A percentile compares a stretch with the other conserved stretches of the same genome.
phyloP scores from a whole-genome alignment of 345 rosid species.

The Lepidium didymum region DNA sequence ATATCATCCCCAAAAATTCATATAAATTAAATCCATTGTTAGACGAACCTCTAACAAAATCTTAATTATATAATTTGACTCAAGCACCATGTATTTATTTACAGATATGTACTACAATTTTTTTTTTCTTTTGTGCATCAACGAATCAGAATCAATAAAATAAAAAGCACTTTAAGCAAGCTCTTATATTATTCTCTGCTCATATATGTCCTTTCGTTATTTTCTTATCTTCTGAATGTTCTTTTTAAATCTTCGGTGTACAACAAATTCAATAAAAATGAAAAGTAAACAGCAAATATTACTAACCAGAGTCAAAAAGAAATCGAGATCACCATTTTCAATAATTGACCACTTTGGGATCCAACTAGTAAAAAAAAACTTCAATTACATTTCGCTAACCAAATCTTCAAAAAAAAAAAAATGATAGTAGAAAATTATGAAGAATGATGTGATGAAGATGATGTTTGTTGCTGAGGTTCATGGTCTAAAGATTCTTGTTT shows the following conservation, averaged over 20 bases:
- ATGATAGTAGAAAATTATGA: background rate
- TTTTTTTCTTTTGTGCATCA: too few relatives aligned
- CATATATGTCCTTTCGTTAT: background rate
- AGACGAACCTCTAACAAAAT: too few relatives aligned
- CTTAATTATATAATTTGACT: too few relatives aligned
- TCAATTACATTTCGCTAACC: background rate
- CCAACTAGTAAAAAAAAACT: background rate
- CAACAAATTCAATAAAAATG: background rate
- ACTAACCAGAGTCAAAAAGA: background rate
- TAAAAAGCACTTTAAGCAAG: background rate
- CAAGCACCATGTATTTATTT: too few relatives aligned
- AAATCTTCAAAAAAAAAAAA: background rate
- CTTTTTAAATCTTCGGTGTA: background rate
- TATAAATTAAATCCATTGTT: too few relatives aligned
- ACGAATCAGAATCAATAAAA: background rate
- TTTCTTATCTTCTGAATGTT: background rate
- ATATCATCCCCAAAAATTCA: too few relatives aligned
- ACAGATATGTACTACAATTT: too few relatives aligned
- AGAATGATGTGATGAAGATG: background rate
- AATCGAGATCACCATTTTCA: background rate
- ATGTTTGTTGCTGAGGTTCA: constrained; percentile 12
- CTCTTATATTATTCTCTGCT: background rate
- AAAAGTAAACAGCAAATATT: background rate
- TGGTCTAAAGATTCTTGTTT: constrained; percentile 23
- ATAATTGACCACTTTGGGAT: constrained; percentile 5